Evolutionary conservation across 257 asterid species (phyloP).

Genomic region (Prunella vulgaris): DNA sequence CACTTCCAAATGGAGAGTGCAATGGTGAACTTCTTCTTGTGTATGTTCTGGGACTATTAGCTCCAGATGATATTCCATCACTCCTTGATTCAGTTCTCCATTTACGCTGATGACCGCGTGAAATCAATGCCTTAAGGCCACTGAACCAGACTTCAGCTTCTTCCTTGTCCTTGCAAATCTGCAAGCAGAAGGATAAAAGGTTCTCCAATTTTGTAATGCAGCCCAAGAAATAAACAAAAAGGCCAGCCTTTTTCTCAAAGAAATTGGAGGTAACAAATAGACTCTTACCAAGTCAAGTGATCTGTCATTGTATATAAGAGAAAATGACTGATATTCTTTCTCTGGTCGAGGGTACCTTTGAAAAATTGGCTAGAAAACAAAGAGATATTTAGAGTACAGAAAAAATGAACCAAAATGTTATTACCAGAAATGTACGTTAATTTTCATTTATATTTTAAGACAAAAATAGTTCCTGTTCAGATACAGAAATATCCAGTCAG

Average conservation of each 20-base stretch:
- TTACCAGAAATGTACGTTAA: conserved; percentile 3
- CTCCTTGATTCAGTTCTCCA: conserved; percentile 96
- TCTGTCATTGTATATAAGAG: conserved; percentile 86
- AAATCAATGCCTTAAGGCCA: conserved; percentile 91
- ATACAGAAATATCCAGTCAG: conserved; percentile 10
- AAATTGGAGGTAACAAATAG: conserved; percentile 17
- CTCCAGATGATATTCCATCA: conserved; percentile 92
- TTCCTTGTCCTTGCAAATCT: conserved; percentile 99
- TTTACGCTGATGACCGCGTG: conserved; percentile 90
- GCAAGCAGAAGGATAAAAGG: conserved; percentile 20
- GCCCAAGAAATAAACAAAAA: conserved; percentile 1
- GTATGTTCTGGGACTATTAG: conserved; percentile 87
- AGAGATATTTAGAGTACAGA: conserved; percentile 20
- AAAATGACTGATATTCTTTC: conserved; percentile 96
- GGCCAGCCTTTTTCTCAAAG: not conserved
- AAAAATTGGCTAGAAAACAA: conserved; percentile 71
- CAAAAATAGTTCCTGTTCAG: conserved; percentile 4
- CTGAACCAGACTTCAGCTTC: conserved; percentile 99
- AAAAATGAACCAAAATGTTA: not conserved
- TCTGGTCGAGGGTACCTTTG: conserved; percentile 96
- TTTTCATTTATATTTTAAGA: not conserved
- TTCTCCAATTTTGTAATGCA: conserved; percentile 2
- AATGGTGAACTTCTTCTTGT: conserved; percentile 91
- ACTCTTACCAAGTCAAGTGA: conserved; percentile 86
- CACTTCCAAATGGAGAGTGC: conserved; percentile 84